Evolutionary conservation across 2,329 filamentous ascomycete genomes (phyloP).

Genomic region (Verticillium albo-atrum): DNA sequence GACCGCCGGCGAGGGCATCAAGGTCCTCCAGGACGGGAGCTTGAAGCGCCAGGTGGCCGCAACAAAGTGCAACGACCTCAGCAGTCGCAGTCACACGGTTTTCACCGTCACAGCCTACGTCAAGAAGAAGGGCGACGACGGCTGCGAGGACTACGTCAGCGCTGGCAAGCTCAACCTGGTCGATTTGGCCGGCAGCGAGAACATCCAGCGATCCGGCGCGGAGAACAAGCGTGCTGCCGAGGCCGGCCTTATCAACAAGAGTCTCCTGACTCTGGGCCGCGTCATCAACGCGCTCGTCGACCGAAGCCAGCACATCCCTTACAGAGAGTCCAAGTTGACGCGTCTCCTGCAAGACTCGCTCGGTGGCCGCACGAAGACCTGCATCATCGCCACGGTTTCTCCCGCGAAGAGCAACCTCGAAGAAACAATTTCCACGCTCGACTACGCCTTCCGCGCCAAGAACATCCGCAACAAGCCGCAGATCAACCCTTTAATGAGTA

Average conservation of each 20-base stretch:
- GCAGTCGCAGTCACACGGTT: slow-evolving; percentile 93
- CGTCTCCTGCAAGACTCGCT: slow-evolving; percentile 74
- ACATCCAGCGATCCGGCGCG: slow-evolving; percentile 92
- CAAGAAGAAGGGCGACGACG: slow-evolving; percentile 74
- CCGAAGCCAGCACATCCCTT: slow-evolving; percentile 81
- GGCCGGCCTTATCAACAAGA: slow-evolving; percentile 97
- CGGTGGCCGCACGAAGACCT: slow-evolving; percentile 93
- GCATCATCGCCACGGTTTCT: slow-evolving; percentile 95
- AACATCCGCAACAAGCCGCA: slow-evolving; percentile 99
- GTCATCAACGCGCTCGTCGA: slow-evolving; percentile 98
- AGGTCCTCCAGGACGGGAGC: slow-evolving; percentile 82
- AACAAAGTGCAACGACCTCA: slow-evolving; percentile 99
- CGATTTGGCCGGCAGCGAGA: slow-evolving; percentile 94
- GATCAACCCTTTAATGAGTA: slow-evolving; percentile 85
- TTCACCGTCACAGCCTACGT: slow-evolving; percentile 94
- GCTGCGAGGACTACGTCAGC: slow-evolving; percentile 84
- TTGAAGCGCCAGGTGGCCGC: slow-evolving; percentile 96
- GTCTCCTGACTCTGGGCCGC: slow-evolving; percentile 85
- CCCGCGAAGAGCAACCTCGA: slow-evolving; percentile 93
- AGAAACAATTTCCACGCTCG: slow-evolving; percentile 95
- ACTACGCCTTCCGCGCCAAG: slow-evolving; percentile 97
- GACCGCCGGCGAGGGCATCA: slow-evolving; percentile 78
- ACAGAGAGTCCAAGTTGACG: slow-evolving; percentile 92
- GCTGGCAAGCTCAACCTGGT: slow-evolving; percentile 94
- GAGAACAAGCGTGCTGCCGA: slow-evolving; percentile 97